These are phyloP conservation scores for Epicoccum sorghinum DNA, from an alignment of 2,329 filamentous ascomycete genomes.

Conservation along the genomic window DNA sequence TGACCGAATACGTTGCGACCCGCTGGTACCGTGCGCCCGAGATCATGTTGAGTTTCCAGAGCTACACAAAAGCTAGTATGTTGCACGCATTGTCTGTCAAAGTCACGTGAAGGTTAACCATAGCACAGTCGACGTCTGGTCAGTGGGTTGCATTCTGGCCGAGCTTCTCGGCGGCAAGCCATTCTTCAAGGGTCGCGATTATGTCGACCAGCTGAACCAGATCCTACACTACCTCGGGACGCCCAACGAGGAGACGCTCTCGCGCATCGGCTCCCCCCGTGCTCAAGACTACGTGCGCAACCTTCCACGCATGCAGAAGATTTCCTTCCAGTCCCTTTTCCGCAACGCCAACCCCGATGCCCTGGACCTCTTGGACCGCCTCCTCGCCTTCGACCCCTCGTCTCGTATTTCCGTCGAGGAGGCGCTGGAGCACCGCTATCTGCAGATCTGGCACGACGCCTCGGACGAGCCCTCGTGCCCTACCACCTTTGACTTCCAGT, in stretches of 20 bases:
- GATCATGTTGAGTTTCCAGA: conserved; percentile 99
- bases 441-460: conserved; percentile 98
- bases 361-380: conserved; percentile 91
- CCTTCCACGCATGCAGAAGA: conserved; percentile 92
- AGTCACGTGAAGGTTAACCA: conserved; percentile 23
- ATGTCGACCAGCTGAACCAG: conserved; percentile 99
- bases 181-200: conserved; percentile 99
- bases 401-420: conserved; percentile 93
- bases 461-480: conserved; percentile 95
- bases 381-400: conserved; percentile 96
- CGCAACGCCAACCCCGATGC: conserved; percentile 94
- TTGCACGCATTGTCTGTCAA: conserved; percentile 40
- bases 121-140: conserved; percentile 91
- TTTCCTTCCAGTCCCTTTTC: conserved; percentile 86
- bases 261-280: conserved; percentile 90
- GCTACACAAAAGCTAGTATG: conserved; percentile 99
- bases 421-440: conserved; percentile 93
- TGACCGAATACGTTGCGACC: conserved; percentile 99
- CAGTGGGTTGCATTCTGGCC: conserved; percentile 95
- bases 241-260: conserved; percentile 91
- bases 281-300: conserved; percentile 99
- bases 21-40: conserved; percentile 98
- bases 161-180: conserved; percentile 94
- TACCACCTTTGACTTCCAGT: conserved; percentile 95
- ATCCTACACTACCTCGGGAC: conserved; percentile 98